Base-by-base conservation (phyloP, 768 basidiomycete genomes). In the Serendipita indica region DNA sequence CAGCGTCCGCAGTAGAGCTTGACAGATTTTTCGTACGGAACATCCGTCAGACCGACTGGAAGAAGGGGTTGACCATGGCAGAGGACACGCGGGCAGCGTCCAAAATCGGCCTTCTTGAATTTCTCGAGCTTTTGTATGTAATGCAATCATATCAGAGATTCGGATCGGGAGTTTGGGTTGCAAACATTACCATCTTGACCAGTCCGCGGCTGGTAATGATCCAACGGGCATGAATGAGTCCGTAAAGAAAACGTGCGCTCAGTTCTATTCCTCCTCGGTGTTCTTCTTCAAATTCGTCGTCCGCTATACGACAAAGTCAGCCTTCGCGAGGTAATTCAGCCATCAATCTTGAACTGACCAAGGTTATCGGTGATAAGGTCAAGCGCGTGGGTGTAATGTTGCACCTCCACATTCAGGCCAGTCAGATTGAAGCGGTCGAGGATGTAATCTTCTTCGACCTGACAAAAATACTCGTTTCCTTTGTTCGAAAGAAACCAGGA, bases 381-480 rank as follows among this genome's bases (percentile, higher is more conserved):
- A 57, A 98, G 73, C 0, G 96, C 96, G 65, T 94, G 86, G 0
- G 85, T 72, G 66, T 99, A 99, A 71, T 96, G 92, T 61, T 90
- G 79, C 3, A 97, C 90, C 69, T 98, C 96, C 63, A 86, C 88
- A 72, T 97, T 96, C 57, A 98, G 77, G 3, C 96, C 94, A 2
- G 96, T 99, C 59, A 99, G 76, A 72, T 99, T 98, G 79, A 99
- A 97, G 57, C 93, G 81, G 72, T 98, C 94, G 59, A 96, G 78
- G 66, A 99, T 97, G 70, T 97, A 98, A 71, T 98, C 94, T 67
- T 98, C 96, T 69, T 97, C 96, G 62, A 98, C 91, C 75, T 98
- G 93, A 70, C 94, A 96, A 67, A 97, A 98, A 74, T 99, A 99
- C 74, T 99, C 96, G 69, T 99, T 98, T 60, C 96, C 93, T 69